Percentiles rank a stretch among this genome's conserved stretches.
Conservation (phyloP, 2,329 filamentous ascomycete species). For the Aspergillus thermomutatus region DNA sequence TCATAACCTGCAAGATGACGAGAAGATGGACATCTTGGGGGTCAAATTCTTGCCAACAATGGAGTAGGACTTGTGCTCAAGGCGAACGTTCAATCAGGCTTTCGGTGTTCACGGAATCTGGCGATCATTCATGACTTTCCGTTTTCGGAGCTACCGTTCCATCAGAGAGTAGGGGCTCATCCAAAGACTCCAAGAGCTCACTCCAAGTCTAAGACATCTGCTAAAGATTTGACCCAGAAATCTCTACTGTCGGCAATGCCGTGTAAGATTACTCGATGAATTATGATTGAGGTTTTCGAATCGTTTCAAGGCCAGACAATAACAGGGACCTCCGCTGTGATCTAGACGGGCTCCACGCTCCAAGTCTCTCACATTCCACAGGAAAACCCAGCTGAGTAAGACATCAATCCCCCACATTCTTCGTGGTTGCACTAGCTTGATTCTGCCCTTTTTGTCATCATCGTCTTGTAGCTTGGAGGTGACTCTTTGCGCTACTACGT, state of each 20-base stretch:
- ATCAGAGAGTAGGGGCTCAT: slow-evolving; percentile 3
- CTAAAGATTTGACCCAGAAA: neutral
- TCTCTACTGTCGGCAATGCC: neutral
- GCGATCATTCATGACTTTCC: slow-evolving; percentile 2
- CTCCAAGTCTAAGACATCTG: neutral
- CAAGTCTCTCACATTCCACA: slow-evolving; percentile 10
- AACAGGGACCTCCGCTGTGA: neutral
- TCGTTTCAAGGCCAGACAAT: neutral
- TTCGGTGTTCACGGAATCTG: neutral
- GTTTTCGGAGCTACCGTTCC: slow-evolving; percentile 18
- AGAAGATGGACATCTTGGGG: neutral
- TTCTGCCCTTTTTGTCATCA: neutral
- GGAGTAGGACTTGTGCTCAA: neutral
- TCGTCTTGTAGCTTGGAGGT: neutral
- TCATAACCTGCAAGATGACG: neutral
- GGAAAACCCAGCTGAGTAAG: neutral
- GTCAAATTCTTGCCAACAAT: neutral
- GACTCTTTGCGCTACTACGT: neutral
- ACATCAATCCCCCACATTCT: slow-evolving; percentile 15
- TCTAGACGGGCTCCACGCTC: neutral
- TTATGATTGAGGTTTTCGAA: neutral
- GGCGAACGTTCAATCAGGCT: neutral
- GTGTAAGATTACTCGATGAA: neutral
- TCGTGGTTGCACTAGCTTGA: slow-evolving; percentile 8
- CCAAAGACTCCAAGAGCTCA: neutral